phyloP scores from a whole-genome alignment of 257 asterid species.

The Petunia secreta region DNA sequence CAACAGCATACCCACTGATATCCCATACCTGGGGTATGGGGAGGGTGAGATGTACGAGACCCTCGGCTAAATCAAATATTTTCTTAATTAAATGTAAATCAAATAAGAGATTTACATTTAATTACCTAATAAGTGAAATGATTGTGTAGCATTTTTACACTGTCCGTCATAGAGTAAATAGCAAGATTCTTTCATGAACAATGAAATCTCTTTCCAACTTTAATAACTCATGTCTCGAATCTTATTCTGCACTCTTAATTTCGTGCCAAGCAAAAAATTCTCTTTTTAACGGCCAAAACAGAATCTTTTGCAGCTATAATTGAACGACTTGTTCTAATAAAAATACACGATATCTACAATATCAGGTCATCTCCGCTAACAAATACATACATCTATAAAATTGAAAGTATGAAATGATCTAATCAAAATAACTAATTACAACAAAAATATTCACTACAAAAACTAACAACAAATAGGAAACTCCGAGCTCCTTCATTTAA shows the following conservation, averaged over 20 bases:
- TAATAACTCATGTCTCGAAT: neutral
- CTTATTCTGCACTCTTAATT: neutral
- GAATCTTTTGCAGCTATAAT: neutral
- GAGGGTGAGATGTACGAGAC: too few relatives aligned
- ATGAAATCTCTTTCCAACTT: neutral
- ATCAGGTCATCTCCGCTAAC: neutral
- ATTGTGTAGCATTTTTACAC: too few relatives aligned
- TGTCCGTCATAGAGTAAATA: neutral
- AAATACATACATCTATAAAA: neutral
- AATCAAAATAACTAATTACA: neutral
- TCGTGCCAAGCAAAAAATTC: neutral
- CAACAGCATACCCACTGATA: too few relatives aligned
- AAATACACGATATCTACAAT: neutral
- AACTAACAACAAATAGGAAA: neutral
- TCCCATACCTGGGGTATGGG: too few relatives aligned
- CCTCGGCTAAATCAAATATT: too few relatives aligned
- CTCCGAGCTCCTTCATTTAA: neutral
- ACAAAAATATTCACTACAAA: neutral
- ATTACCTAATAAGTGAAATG: too few relatives aligned
- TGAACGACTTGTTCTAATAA: neutral
- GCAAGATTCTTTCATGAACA: neutral
- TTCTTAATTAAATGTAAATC: too few relatives aligned
- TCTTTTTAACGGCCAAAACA: neutral
- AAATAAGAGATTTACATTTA: too few relatives aligned
- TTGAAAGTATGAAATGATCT: slow-evolving; percentile 10